Evolutionary conservation across 495 filamentous ascomycete species (phyloP).

Genomic region (Paragyromitra xinjiangensis): DNA sequence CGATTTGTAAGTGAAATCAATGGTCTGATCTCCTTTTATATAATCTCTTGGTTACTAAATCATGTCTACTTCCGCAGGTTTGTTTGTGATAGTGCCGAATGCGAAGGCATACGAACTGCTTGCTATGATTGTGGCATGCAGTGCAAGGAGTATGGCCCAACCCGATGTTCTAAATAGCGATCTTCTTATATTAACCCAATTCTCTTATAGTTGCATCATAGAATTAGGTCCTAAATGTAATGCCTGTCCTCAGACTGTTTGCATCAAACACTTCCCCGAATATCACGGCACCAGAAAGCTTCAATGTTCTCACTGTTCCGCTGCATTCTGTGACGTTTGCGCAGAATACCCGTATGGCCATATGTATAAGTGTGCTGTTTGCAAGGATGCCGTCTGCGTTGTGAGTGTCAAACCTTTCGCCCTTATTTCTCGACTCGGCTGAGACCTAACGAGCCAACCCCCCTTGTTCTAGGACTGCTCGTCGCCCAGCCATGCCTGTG

Average conservation of each 20-base stretch:
- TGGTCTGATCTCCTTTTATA: background rate
- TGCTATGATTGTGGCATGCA: constrained; percentile 9
- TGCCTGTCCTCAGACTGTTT: background rate
- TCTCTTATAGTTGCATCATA: background rate
- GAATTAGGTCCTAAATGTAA: background rate
- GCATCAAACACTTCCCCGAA: background rate
- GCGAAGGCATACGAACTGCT: background rate
- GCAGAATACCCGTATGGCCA: background rate
- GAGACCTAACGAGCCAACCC: background rate
- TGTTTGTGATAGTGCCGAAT: constrained; percentile 14
- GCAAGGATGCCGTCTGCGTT: background rate
- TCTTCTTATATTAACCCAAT: background rate
- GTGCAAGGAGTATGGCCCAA: background rate
- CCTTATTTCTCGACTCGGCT: background rate
- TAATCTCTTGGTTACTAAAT: background rate
- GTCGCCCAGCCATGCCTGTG: background rate
- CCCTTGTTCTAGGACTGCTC: background rate
- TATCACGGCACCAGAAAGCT: background rate
- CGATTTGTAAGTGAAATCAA: constrained; percentile 3
- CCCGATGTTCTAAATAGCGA: background rate
- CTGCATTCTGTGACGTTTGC: background rate
- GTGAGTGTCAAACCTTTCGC: background rate
- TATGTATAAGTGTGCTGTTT: background rate
- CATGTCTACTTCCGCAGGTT: background rate
- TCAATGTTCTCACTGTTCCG: background rate